Conservation (phyloP, 345 rosid genomes). For the Corchorus olitorius region DNA sequence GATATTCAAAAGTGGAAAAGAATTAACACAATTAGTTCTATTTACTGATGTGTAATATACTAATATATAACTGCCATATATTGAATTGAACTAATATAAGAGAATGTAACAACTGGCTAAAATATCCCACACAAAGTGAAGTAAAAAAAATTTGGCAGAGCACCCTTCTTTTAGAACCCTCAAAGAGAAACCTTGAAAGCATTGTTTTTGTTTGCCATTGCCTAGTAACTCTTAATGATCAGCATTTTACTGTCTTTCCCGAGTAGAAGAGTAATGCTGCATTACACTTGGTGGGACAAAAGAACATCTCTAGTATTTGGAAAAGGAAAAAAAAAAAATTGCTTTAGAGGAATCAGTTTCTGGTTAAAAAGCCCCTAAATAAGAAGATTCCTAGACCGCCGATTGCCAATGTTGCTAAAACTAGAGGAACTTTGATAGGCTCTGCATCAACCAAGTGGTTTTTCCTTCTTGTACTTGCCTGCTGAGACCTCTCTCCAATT, state of each 20-base stretch:
- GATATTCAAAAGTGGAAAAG: too few relatives aligned
- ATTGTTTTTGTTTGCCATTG: constrained; percentile 16
- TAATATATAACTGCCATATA: neutral
- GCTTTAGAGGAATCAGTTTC: constrained; percentile 32
- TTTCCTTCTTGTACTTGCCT: constrained; percentile 41
- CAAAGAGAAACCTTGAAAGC: neutral
- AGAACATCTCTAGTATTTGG: neutral
- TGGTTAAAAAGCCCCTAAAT: constrained; percentile 49
- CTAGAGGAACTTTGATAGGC: constrained; percentile 52
- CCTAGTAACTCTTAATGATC: constrained; percentile 10
- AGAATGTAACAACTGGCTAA: neutral
- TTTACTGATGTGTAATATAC: too few relatives aligned
- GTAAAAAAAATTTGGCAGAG: neutral
- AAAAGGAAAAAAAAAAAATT: constrained; percentile 19
- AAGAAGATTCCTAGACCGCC: constrained; percentile 68
- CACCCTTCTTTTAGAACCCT: neutral
- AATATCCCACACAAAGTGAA: neutral
- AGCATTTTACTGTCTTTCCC: constrained; percentile 13
- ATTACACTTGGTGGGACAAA: constrained; percentile 17
- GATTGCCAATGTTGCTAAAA: constrained; percentile 53
- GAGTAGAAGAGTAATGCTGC: constrained; percentile 16
- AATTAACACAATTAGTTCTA: too few relatives aligned
- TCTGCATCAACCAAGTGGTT: constrained; percentile 33
- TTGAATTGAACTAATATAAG: neutral
- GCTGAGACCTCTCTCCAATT: constrained; percentile 43